Conservation (phyloP, 495 filamentous ascomycete species). For the Cercophora scortea region DNA sequence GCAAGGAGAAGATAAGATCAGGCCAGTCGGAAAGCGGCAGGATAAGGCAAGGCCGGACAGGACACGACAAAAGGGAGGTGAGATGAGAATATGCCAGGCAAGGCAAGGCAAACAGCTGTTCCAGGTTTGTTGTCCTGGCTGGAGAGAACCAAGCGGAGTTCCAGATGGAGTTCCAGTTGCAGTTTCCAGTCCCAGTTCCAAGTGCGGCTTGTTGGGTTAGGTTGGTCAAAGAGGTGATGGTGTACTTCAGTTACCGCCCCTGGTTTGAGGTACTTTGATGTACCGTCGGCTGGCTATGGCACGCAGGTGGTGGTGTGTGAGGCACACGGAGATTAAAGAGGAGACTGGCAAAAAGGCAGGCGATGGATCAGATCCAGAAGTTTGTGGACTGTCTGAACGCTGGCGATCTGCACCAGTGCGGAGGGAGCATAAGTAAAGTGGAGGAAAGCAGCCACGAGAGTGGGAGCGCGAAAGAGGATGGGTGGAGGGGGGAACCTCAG, state of each 20-base stretch:
- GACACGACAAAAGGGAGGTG: background rate
- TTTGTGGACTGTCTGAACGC: constrained; percentile 8
- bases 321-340: constrained; percentile 1
- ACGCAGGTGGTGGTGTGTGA: background rate
- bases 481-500: too few species aligned
- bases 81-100: too few species aligned
- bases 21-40: constrained; percentile 6
- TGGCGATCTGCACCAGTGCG: constrained; percentile 4
- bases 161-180: too few species aligned
- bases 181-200: too few species aligned
- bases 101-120: background rate
- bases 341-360: constrained; percentile 5
- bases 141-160: background rate
- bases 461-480: background rate
- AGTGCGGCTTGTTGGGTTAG: too few species aligned
- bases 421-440: background rate
- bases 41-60: constrained; percentile 1
- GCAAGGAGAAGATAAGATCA: background rate
- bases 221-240: too few species aligned
- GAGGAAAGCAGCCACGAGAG: too few species aligned
- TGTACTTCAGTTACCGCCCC: background rate
- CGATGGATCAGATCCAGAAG: background rate
- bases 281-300: too few species aligned
- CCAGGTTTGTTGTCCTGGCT: background rate
- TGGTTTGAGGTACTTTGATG: background rate